Base-by-base conservation (phyloP, 306 rosid species). In the Gleditsia sinensis region DNA sequence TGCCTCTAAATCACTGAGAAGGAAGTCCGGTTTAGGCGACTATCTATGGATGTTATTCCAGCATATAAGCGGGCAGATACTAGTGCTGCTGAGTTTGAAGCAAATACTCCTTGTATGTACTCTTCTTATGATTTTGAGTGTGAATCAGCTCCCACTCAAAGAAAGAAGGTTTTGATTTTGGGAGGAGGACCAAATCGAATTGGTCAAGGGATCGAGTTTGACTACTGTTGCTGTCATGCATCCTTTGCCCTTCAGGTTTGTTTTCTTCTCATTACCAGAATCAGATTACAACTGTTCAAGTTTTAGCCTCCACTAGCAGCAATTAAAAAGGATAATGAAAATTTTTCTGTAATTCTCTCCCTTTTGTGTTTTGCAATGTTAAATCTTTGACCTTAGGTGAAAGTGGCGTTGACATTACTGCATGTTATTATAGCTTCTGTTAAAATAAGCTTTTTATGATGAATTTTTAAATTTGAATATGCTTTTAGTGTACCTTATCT, bases 181-280 rank as follows among this genome's bases (percentile, higher is more conserved):
- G 99, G 99, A 53, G 99, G 98, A 68, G 97, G 98, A 57, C 99
- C 99, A 14, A 95, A 95, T 74, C 88, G 99, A 78, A 95, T 95
- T 9, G 99, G 99, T 79, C 99, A 92, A 85, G 99, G 98, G 71
- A 95, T 95, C 80, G 99, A 95, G 87, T 95, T 95, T 86, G 99
- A 95, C 83, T 93, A 91, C 69, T 93, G 98, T 57, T 93, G 98
- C 74, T 93, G 98, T 71, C 98, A 91, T 65, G 80, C 96, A 34
- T 91, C 98, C 48, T 93, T 91, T 79, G 90, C 98, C 20, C 93
- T 93, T 51, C 94, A 89, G 96, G 98, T 93, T 24, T 71, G 67
- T 72, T 61, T 42, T 63, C 32, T 39, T 43, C 51, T 28, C 76
- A 25, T 46, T 34, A 51, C 36, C 30, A 67, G 55, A 30, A 58